These are phyloP conservation scores for Fusarium poae DNA, from an alignment of 2,329 filamentous ascomycete species.

Conservation along the genomic window DNA sequence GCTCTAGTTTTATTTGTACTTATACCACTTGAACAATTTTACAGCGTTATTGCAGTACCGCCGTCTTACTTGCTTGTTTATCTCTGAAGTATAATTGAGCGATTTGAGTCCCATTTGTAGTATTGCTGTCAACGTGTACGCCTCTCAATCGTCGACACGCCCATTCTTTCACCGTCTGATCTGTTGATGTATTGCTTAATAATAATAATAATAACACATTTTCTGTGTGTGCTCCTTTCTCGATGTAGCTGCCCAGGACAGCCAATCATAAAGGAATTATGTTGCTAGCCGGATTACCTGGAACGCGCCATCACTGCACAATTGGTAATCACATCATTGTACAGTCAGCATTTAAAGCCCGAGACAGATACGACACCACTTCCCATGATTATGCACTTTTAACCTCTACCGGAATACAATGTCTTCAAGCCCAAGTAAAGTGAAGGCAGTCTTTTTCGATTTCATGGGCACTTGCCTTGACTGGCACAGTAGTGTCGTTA, in stretches of 20 bases:
- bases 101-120: neutral
- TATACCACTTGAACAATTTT: neutral
- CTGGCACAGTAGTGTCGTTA: conserved; percentile 61
- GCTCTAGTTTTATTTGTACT: neutral
- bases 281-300: no score
- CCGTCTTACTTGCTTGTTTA: neutral
- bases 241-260: no score
- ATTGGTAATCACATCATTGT: neutral
- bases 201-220: neutral
- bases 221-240: neutral
- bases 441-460: conserved; percentile 67
- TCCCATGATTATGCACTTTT: neutral
- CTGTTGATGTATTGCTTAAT: neutral
- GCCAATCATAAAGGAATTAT: neutral
- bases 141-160: neutral
- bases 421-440: conserved; percentile 17
- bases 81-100: neutral
- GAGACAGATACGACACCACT: neutral
- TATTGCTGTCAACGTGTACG: no score
- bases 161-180: neutral
- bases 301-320: neutral
- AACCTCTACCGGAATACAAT: neutral
- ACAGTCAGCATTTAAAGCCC: neutral
- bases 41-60: neutral
- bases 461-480: conserved; percentile 71